These are phyloP conservation scores for Pichia cabralensis DNA, from an alignment of 805 yeast species.

Conservation along the genomic window DNA sequence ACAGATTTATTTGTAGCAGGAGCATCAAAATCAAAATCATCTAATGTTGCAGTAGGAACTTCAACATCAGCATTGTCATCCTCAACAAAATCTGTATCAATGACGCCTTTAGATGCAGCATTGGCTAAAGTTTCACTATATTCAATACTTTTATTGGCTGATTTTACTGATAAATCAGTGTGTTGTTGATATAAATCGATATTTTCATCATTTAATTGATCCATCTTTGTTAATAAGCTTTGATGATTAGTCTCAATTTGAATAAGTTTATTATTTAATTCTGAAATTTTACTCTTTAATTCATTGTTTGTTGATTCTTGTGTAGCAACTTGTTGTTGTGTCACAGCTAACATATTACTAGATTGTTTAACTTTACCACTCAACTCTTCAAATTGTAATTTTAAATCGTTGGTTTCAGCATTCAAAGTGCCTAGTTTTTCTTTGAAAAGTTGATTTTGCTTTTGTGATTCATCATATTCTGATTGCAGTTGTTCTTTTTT, in stretches of 20 bases:
- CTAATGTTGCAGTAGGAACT: slow-evolving; percentile 25
- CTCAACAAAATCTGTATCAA: slow-evolving; percentile 15
- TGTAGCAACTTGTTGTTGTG: slow-evolving; percentile 59
- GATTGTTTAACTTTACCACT: slow-evolving; percentile 51
- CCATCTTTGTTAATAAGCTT: slow-evolving; percentile 13
- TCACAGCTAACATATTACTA: slow-evolving; percentile 52
- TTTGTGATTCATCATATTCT: slow-evolving; percentile 57
- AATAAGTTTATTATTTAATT: slow-evolving; percentile 17
- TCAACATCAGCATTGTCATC: slow-evolving; percentile 16
- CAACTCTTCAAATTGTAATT: slow-evolving; percentile 42
- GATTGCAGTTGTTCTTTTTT: slow-evolving; percentile 53
- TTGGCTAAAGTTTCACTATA: slow-evolving; percentile 22
- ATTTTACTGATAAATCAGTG: slow-evolving; percentile 23
- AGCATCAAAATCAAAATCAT: slow-evolving; percentile 24
- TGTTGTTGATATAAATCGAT: slow-evolving; percentile 29
- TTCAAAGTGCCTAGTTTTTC: slow-evolving; percentile 60
- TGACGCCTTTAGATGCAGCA: slow-evolving; percentile 19
- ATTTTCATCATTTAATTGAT: slow-evolving; percentile 29
- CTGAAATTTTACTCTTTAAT: slow-evolving; percentile 17
- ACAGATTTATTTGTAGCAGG: too few relatives aligned
- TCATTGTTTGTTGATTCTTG: slow-evolving; percentile 38
- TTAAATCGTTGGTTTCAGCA: slow-evolving; percentile 53
- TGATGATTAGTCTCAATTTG: slow-evolving; percentile 21
- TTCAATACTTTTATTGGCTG: slow-evolving; percentile 23
- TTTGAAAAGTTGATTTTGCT: slow-evolving; percentile 52